These are phyloP conservation scores for Carpinus viminea DNA, from an alignment of 306 rosid genomes.

Conservation along the genomic window DNA sequence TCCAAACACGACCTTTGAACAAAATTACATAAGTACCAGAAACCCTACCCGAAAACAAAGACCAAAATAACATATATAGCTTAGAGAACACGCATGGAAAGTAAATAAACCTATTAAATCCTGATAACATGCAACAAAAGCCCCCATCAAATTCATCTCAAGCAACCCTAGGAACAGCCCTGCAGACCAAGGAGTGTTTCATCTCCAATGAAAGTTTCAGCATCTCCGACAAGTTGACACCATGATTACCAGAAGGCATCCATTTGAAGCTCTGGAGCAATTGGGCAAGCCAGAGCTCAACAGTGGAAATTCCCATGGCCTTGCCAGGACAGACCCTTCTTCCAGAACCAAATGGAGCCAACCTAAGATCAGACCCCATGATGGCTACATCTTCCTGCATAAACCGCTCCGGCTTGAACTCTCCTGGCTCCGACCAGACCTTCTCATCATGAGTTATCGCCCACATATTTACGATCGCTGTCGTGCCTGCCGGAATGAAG, in stretches of 20 bases:
- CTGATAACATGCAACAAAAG: neutral
- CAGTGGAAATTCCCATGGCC: constrained; percentile 74
- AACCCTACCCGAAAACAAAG: neutral
- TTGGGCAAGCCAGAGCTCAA: constrained; percentile 74
- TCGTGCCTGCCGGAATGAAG: constrained; percentile 62
- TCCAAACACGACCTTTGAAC: neutral
- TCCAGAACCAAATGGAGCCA: constrained; percentile 83
- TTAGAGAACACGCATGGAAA: neutral
- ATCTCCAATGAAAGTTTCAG: constrained; percentile 82
- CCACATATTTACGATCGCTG: constrained; percentile 89
- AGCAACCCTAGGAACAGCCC: constrained; percentile 53
- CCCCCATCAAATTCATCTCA: neutral
- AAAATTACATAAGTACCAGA: neutral
- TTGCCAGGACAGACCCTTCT: constrained; percentile 83
- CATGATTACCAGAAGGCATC: constrained; percentile 27
- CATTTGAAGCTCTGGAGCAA: constrained; percentile 61
- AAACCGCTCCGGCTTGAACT: constrained; percentile 64
- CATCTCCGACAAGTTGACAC: constrained; percentile 55
- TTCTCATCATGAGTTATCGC: constrained; percentile 59
- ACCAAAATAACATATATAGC: neutral
- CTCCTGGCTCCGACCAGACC: constrained; percentile 48
- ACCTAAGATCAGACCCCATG: constrained; percentile 66
- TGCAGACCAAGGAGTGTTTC: constrained; percentile 65
- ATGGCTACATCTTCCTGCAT: constrained; percentile 33
- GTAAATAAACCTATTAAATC: neutral